phyloP scores from a whole-genome alignment of 371 early-diverging fungal species.

The Mortierella sp. region DNA sequence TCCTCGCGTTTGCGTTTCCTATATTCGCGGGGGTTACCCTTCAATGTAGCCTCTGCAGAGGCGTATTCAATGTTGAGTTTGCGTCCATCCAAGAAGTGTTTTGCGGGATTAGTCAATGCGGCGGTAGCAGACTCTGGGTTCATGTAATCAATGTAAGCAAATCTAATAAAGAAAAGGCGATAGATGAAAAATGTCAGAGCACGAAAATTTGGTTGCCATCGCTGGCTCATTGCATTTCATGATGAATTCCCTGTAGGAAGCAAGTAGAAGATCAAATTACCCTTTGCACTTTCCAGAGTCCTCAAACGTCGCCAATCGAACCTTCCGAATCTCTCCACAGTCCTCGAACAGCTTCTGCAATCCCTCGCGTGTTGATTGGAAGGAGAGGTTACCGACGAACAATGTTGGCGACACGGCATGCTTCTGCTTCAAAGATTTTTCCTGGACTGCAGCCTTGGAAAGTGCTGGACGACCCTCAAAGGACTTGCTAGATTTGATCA shows the following conservation, averaged over 20 bases:
- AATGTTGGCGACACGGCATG: constrained; percentile 78
- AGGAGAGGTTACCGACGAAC: constrained; percentile 86
- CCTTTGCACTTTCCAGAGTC: constrained; percentile 83
- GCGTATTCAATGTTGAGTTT: constrained; percentile 49
- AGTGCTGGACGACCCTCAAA: constrained; percentile 62
- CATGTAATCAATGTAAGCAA: constrained; percentile 76
- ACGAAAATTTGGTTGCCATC: too few species aligned
- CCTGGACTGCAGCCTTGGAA: constrained; percentile 37
- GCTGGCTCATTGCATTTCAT: too few species aligned
- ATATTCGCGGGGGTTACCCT: constrained; percentile 65
- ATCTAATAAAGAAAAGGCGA: constrained; percentile 40
- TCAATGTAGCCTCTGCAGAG: constrained; percentile 67
- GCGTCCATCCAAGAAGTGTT: constrained; percentile 47
- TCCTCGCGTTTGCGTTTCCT: constrained; percentile 58
- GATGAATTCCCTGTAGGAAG: background rate
- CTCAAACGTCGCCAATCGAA: constrained; percentile 79
- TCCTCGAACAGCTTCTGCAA: constrained; percentile 71
- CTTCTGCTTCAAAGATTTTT: constrained; percentile 57
- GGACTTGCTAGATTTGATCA: constrained; percentile 76
- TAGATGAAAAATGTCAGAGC: background rate
- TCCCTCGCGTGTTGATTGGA: constrained; percentile 70
- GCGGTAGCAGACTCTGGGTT: constrained; percentile 70
- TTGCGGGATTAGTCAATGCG: constrained; percentile 66
- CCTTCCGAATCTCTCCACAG: constrained; percentile 74
- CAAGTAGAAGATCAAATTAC: constrained; percentile 46